Base-by-base conservation (phyloP, 2,329 filamentous ascomycete genomes). In the Trichoderma semiorbis region DNA sequence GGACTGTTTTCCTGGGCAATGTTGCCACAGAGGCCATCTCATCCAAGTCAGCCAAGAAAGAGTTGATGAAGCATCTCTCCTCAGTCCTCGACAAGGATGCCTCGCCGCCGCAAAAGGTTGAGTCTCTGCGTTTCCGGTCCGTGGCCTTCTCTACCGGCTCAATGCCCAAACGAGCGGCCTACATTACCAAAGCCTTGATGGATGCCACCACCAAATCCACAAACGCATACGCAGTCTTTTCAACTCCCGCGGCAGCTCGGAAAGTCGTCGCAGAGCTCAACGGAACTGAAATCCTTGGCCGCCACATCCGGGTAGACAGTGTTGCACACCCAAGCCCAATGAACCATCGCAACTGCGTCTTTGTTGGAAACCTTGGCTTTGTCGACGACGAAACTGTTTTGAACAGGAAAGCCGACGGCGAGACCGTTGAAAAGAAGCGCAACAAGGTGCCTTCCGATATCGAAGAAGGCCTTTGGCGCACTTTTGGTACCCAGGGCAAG, bases 341-440 rank as follows among this genome's bases (percentile, higher is more conserved):
- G 21, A 95, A 97, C 79, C 91, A 97, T 81, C 91, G 92, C 72
- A 92, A 95, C 69, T 99, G 96, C 81, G 91, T 99, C 18, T 99
- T 99, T 78, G 93, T 99, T 30, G 96, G 96, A 61, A 99, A 99
- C 79, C 87, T 99, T 1, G 94, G 94, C 64, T 99, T 99, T 78
- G 93, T 99, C 18, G 95, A 98, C 78, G 94, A 98, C 75, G 95
- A 98, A 83, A 92, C 89, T 50, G 86, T 92, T 65, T 82, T 92
- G 26, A 88, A 88, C 66, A 88, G 89, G 21, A 89, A 88, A 64
- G 86, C 90, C 39, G 89, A 90, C 53, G 91, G 89, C 65, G 87
- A 91, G 58, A 90, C 88, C 53, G 89, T 90, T 65, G 88, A 91
- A 77, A 93, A 93, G 79, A 93, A 93, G 82, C 90, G 89, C 72